Base-by-base conservation (phyloP, 1,284 basidiomycete genomes). In the Exobasidium cylindrosporum region DNA sequence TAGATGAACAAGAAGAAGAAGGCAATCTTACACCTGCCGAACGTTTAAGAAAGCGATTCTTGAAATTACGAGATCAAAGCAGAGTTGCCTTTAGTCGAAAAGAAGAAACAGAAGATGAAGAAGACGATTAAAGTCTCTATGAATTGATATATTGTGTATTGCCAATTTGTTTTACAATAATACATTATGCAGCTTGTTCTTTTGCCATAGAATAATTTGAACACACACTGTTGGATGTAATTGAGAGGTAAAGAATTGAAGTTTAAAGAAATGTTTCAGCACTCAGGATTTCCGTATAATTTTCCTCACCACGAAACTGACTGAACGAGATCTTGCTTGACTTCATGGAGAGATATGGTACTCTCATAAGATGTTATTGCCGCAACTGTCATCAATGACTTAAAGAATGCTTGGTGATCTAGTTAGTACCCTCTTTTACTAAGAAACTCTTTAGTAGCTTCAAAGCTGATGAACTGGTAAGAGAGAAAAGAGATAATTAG, bases 1-100 rank as follows among this genome's bases (percentile, higher is more conserved):
- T 53, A n/a, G 35, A 32, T 21, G 54, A 63, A 29, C 35, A 24
- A 26, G 44, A 26, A 11, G 29, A 17, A 5, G 28, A 30, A 10
- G 23, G 40, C 1, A 57, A 26, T 14, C 23, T 57, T 2, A 57
- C 17, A 26, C 56, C 45, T 4, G 28, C 35, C 13, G 56, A 57
- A 23, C 26, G 56, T n/a, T 30, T 57, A 30, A 52, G 56, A 30
- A 57, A 50, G 43, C 30, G 56, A 17, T 54, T 57, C 4, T 44
- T 57, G 24, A 23, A 29, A 13, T 14, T 55, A 29, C 45, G 58
- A 28, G 59, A 50, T 50, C 21, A 28, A 50, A 21, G 26, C 3
- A 47, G 23, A 21, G 7, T 32, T 26, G 54, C 21, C 54, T 50
- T 24, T 30, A 5, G 32, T 30, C 32, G 50, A 32, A 21, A 56